Base-by-base conservation (phyloP, 2,329 filamentous ascomycete species). In the Neonectria hederae region DNA sequence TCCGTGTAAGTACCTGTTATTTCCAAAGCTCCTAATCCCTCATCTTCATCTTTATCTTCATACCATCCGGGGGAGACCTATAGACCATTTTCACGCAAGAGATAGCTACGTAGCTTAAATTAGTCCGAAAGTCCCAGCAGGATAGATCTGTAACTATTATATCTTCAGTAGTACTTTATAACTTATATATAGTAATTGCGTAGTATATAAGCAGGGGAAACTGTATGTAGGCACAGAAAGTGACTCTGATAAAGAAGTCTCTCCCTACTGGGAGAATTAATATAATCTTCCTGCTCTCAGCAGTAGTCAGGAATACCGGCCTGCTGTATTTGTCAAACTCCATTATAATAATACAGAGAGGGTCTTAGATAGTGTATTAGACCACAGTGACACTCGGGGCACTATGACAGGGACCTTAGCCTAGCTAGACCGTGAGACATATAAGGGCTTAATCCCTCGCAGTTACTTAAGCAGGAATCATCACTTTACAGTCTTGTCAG, bases 61-160 rank as follows among this genome's bases (percentile, higher is more conserved):
- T 63, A 21, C 54, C 60, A 46, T 63, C 60, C 40, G 46, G 35
- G 24, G 46, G 59, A 46, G 54, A 63, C 28, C 0, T 26, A 38
- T 58, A 63, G 3, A 42, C 28, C 24, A 54, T 65, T 53, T 61
- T 65, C 59, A 63, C 55, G 35, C 54, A 40, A 65, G 59, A 65
- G 52, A 65, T 54, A 42, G 54, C 63, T 45, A 63, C 54, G 49
- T 65, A 65, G 55, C 63, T 63, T 51, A 65, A 42, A 9, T 59
- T 59, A 19, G 59, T 62, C 43, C 59, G 54, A 45, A 65, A 65
- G 32, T 62, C 59, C 55, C 59, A 43, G 45, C 51, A 65, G 59
- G 59, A 65, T 28, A 65, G 59, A 60, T 62, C 63, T n/a, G 49
- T 63, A 49, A 63, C 49, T 43, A 65, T 65, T 45, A 65, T 62